phyloP scores from a whole-genome alignment of 306 rosid species.

The Casuarina equisetifolia region DNA sequence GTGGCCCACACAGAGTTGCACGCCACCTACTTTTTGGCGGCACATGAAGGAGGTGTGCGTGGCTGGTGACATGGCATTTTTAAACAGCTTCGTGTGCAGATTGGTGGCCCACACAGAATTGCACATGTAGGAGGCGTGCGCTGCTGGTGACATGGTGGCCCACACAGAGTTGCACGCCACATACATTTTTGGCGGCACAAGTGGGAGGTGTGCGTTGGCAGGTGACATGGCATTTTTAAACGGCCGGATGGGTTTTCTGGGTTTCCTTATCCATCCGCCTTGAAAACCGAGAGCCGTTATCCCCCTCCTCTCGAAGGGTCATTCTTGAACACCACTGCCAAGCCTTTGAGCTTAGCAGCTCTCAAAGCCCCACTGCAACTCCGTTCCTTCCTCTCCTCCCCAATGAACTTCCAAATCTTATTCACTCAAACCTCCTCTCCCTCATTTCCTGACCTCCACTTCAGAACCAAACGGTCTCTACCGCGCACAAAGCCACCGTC shows the following conservation, averaged over 20 bases:
- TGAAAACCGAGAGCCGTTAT: background rate
- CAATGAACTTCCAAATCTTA: conserved; percentile 8
- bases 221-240: background rate
- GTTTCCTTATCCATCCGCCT: background rate
- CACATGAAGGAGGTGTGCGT: too few species aligned
- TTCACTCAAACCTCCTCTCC: conserved; percentile 15
- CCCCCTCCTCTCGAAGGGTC: background rate
- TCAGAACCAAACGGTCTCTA: conserved; percentile 2
- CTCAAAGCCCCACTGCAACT: background rate
- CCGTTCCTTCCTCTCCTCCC: background rate
- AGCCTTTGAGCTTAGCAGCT: background rate
- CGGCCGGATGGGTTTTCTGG: background rate
- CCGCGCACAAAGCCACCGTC: background rate
- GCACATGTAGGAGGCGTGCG: background rate
- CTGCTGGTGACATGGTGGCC: background rate
- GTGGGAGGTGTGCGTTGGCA: background rate
- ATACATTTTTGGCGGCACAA: background rate
- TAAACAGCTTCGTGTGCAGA: too few species aligned
- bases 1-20: conserved; percentile 10
- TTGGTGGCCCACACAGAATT: background rate
- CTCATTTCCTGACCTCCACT: background rate
- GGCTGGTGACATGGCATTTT: too few species aligned
- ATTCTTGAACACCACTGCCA: too few species aligned
- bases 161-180: background rate
- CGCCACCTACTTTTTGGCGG: background rate